These are phyloP conservation scores for Acanthamoeba quina DNA, from an alignment of 208 protist genomes.

Conservation along the genomic window DNA sequence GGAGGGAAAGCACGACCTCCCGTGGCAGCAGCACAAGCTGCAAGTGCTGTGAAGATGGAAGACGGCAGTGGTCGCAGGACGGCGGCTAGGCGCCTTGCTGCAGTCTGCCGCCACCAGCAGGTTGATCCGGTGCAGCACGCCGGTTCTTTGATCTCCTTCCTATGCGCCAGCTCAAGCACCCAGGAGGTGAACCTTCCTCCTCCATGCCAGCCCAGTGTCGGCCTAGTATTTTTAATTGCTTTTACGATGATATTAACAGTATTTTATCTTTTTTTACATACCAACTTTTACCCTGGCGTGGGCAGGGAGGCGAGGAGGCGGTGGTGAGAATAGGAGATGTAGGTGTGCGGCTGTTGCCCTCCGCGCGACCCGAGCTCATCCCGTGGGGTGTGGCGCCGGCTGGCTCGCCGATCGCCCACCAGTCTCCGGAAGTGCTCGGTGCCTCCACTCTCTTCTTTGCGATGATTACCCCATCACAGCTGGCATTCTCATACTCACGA, in stretches of 20 bases:
- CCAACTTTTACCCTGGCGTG: not conserved
- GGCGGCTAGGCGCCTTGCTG: not conserved
- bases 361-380: slow-evolving; percentile 39
- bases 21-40: not conserved
- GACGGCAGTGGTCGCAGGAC: not conserved
- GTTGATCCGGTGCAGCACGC: not conserved
- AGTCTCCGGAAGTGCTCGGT: slow-evolving; percentile 62
- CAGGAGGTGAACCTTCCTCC: not conserved
- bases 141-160: not conserved
- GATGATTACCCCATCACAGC: not conserved
- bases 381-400: slow-evolving; percentile 59
- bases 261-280: not conserved
- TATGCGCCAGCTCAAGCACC: not conserved
- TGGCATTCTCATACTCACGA: not conserved
- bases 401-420: slow-evolving; percentile 63
- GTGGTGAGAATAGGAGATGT: slow-evolving; percentile 65
- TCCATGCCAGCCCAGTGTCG: too few species aligned
- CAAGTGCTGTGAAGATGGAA: not conserved
- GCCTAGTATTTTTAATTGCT: too few species aligned
- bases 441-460: not conserved
- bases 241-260: too few species aligned
- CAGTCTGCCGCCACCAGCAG: not conserved
- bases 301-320: not conserved
- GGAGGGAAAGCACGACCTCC: not conserved
- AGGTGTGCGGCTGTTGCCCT: not conserved